phyloP scores from a whole-genome alignment of 2,329 filamentous ascomycete species.

The Cryphonectria parasitica region DNA sequence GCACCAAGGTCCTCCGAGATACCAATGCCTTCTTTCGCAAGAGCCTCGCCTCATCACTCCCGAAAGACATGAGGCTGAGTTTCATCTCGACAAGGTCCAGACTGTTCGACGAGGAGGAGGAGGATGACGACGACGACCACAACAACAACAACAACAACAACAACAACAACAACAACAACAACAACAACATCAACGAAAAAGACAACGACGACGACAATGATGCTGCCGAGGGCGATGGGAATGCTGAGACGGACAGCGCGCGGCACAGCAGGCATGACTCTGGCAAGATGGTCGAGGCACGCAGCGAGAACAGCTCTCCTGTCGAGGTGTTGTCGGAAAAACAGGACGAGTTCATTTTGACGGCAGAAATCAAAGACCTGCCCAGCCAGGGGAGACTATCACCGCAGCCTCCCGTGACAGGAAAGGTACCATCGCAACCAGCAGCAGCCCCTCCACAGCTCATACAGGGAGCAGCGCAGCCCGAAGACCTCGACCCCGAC shows the following conservation, averaged over 20 bases:
- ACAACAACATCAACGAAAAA: constrained; percentile 31
- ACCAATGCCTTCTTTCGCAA: constrained; percentile 46
- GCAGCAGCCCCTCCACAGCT: constrained; percentile 29
- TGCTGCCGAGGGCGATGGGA: not conserved
- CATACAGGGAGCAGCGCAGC: constrained; percentile 39
- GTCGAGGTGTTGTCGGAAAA: constrained; percentile 6
- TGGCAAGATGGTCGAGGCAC: constrained; percentile 48
- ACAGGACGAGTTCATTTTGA: constrained; percentile 7
- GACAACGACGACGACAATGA: constrained; percentile 31
- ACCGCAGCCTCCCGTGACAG: constrained; percentile 18
- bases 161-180: constrained; percentile 19
- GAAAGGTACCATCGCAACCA: constrained; percentile 9
- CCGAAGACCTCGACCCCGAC: constrained; percentile 49
- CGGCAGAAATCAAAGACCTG: constrained; percentile 8
- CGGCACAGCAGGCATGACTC: constrained; percentile 47
- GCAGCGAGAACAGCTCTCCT: constrained; percentile 31
- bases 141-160: constrained; percentile 33
- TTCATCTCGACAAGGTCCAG: constrained; percentile 31
- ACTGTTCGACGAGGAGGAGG: constrained; percentile 35
- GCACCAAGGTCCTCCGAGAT: constrained; percentile 40
- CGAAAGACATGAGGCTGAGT: constrained; percentile 42
- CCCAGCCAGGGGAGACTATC: constrained; percentile 17
- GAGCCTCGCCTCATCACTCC: constrained; percentile 40
- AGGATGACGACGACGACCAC: constrained; percentile 34
- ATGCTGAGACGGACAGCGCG: constrained; percentile 36